Base-by-base conservation (phyloP, 192 early-diverging fungal species). In the Gorgonomyces haynaldii region DNA sequence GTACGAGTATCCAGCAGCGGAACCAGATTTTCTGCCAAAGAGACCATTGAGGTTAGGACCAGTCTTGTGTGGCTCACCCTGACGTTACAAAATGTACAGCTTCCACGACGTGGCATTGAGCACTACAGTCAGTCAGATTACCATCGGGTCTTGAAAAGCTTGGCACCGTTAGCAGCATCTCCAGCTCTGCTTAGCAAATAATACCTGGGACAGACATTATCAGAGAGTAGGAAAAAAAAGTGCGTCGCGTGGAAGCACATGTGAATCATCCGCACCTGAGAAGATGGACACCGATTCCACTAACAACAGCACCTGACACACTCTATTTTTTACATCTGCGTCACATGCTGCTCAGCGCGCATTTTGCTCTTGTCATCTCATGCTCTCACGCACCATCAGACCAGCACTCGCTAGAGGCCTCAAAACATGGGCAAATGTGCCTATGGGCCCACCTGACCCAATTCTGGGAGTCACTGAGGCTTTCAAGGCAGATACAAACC, bases 61-160 rank as follows among this genome's bases (percentile, higher is more conserved):
- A 52, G 88, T 82, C 82, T 98, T 95, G 81, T 94, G 83, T 49
- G 86, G 57, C 47, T 70, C 82, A 50, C 81, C 84, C 70, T 82
- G 29, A 1, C 2, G 52, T 45, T 56, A 19, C 3, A 6, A 21
- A 10, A 36, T 38, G 15, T 37, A 66, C 66, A 26, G 36, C 42
- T 52, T 97, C 91, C 23, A 91, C 81, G 54, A 90, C 90, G 81
- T 97, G 91, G 79, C 93, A 97, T 65, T 91, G 89, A 47, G 93
- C 91, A 56, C 93, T n/a, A n/a, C n/a, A n/a, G n/a, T n/a, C n/a
- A n/a, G n/a, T n/a, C n/a, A n/a, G n/a, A n/a, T n/a, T n/a, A n/a
- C n/a, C n/a, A 97, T 52, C 93, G 88, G 58, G 93, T 97, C 81
- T 97, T 97, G 84, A 97, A 97, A 60, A 79, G 71, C 61, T 78